Evolutionary conservation across 495 filamentous ascomycete genomes (phyloP).

Genomic region (Neurospora sp.): DNA sequence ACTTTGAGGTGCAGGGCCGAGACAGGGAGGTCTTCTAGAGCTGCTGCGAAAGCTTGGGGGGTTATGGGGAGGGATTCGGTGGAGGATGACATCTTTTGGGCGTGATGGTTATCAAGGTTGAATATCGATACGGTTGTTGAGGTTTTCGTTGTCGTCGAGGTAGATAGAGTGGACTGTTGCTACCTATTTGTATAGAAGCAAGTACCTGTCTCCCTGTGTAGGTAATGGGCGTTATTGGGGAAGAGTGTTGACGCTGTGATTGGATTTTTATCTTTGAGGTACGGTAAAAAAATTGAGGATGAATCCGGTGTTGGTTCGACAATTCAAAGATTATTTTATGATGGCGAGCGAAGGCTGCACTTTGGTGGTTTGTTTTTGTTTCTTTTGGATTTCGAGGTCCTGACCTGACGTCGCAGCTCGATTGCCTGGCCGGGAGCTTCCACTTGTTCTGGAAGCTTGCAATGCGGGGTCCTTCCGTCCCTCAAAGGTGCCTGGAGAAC

Average conservation of each 20-base stretch:
- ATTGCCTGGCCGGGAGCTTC: neutral
- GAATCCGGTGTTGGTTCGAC: neutral
- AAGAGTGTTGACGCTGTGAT: neutral
- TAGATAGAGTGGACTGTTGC: neutral
- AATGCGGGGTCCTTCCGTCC: neutral
- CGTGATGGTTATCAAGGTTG: neutral
- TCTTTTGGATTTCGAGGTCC: neutral
- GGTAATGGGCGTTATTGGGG: neutral
- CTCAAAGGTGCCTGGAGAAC: neutral
- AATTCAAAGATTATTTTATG: neutral
- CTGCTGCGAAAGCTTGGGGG: slow-evolving; percentile 55
- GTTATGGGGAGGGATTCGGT: slow-evolving; percentile 47
- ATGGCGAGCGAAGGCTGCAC: neutral
- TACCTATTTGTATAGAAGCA: neutral
- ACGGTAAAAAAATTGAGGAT: neutral
- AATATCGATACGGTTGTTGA: neutral
- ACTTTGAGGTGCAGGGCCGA: slow-evolving; percentile 67
- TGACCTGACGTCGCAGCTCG: neutral
- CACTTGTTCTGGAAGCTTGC: neutral
- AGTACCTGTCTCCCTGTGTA: neutral
- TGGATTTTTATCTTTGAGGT: neutral
- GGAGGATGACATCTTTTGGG: slow-evolving; percentile 26
- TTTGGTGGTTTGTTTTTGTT: neutral
- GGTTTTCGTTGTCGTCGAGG: neutral
- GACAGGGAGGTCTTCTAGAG: slow-evolving; percentile 62